phyloP scores from a whole-genome alignment of 805 yeast species.

The Candida caryicola region DNA sequence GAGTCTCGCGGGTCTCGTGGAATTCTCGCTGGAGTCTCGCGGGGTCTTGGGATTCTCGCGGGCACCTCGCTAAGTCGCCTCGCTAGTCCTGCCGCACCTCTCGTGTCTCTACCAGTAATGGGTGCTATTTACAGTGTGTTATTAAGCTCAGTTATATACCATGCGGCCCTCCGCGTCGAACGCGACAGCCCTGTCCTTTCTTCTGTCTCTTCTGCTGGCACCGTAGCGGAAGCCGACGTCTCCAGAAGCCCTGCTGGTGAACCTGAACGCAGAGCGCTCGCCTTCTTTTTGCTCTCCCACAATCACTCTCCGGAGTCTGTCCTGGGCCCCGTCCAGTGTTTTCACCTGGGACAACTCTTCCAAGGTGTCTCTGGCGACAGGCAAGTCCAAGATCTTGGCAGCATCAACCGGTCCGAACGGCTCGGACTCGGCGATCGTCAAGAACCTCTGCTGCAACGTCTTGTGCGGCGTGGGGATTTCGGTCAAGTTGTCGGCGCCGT shows the following conservation, averaged over 20 bases:
- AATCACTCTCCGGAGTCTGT: slow-evolving; percentile 30
- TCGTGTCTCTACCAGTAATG: slow-evolving; percentile 15
- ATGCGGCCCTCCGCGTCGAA: slow-evolving; percentile 67
- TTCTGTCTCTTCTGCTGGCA: slow-evolving; percentile 81
- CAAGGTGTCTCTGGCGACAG: slow-evolving; percentile 82
- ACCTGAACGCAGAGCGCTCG: slow-evolving; percentile 69
- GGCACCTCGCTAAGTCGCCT: no score
- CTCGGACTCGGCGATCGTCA: slow-evolving; percentile 89
- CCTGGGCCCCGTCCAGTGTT: slow-evolving; percentile 37
- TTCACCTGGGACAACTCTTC: slow-evolving; percentile 64
- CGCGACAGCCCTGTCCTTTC: slow-evolving; percentile 75
- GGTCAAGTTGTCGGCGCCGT: slow-evolving; percentile 70
- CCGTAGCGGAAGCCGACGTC: slow-evolving; percentile 91
- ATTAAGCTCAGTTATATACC: slow-evolving; percentile 30
- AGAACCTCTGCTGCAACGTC: slow-evolving; percentile 75
- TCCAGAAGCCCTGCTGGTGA: slow-evolving; percentile 77
- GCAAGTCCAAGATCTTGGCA: slow-evolving; percentile 74
- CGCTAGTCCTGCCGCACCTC: no score
- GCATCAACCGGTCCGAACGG: slow-evolving; percentile 97
- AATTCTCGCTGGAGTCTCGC: no score
- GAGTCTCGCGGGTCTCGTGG: no score
- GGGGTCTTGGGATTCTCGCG: no score
- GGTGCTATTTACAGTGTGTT: slow-evolving; percentile 42
- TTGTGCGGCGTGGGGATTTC: slow-evolving; percentile 90
- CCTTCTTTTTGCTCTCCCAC: slow-evolving; percentile 63